Evolutionary conservation across 805 yeast species (phyloP).

Genomic region (Limtongozyma cylindracea): DNA sequence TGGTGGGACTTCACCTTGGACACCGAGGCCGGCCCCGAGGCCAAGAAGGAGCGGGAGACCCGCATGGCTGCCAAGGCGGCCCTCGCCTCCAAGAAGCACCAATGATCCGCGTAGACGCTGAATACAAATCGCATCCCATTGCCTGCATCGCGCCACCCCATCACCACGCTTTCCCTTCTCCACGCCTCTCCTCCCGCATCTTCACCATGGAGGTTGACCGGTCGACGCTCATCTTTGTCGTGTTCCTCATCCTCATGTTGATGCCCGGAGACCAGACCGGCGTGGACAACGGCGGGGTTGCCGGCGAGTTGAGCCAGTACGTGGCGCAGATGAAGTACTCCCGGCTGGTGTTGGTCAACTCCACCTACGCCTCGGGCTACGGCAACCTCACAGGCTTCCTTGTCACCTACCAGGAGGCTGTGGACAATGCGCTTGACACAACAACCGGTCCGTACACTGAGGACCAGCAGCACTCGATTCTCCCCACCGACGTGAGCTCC

Average conservation of each 20-base stretch:
- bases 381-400: constrained; percentile 55
- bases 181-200: no score
- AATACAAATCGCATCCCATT: no score
- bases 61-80: no score
- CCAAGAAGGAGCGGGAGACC: constrained; percentile 47
- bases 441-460: constrained; percentile 18
- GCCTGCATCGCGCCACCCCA: no score
- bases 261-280: constrained; percentile 8
- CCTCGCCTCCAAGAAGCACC: no score
- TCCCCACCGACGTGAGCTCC: constrained; percentile 31
- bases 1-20: constrained; percentile 81
- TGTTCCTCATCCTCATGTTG: constrained; percentile 8
- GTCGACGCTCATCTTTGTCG: no score
- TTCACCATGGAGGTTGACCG: no score
- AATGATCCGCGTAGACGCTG: no score
- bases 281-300: constrained; percentile 5
- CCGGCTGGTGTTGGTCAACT: constrained; percentile 11
- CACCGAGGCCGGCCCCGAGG: constrained; percentile 79
- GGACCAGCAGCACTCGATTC: constrained; percentile 22
- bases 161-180: no score
- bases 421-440: constrained; percentile 14
- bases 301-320: constrained; percentile 6
- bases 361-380: constrained; percentile 25
- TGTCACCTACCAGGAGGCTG: constrained; percentile 34
- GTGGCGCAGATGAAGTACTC: constrained; percentile 3